Evolutionary conservation across 164 flowering plant species (phyloP), one percentile per base, ranked within the genome.

Genomic region (Platanus orientalis): DNA sequence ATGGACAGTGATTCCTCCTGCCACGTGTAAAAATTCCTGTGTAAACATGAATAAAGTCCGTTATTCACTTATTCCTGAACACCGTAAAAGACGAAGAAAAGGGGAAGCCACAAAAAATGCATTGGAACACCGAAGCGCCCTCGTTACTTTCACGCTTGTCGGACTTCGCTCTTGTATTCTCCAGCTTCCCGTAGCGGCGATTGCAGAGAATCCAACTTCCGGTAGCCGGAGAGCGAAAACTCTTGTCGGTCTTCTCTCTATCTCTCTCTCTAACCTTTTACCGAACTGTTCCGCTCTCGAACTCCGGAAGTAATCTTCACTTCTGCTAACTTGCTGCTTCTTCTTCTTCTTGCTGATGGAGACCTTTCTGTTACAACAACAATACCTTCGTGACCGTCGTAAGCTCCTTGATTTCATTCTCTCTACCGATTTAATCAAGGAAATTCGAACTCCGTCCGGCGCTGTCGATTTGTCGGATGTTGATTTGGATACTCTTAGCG

Each of bases 401-500:
- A 81, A 84, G 81, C 88, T 91, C 14, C 67, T 91, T 17, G 78
- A 84, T 20, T 88, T 84, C 70, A 66, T 89, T 26, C 27, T 89
- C 0, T 79, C 89, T 0, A 73, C 87, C 0, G 73, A 72, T 69
- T 69, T 77, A 60, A 65, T 84, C 60, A 77, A 53, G 13, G 78
- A 78, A 58, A 56, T 78, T 60, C 83, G 71, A 23, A 30, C 74
- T 20, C 67, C 83, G 12, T 49, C 77, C 21, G 87, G 74, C n/a
- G 40, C 66, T 49, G n/a, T 71, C 26, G 49, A 66, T 21, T 44
- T 76, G 51, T 73, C 81, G 32, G 70, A 56, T 64, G 25, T 71
- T 60, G 79, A 85, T 60, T 73, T 80, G 54, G 88, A 91, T 62
- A 32, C 64, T 51, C 62, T 89, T 55, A 87, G 89, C 49, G 83